These are phyloP conservation scores for Ustilago hordei DNA, from an alignment of 1,284 basidiomycete species.

Conservation along the genomic window DNA sequence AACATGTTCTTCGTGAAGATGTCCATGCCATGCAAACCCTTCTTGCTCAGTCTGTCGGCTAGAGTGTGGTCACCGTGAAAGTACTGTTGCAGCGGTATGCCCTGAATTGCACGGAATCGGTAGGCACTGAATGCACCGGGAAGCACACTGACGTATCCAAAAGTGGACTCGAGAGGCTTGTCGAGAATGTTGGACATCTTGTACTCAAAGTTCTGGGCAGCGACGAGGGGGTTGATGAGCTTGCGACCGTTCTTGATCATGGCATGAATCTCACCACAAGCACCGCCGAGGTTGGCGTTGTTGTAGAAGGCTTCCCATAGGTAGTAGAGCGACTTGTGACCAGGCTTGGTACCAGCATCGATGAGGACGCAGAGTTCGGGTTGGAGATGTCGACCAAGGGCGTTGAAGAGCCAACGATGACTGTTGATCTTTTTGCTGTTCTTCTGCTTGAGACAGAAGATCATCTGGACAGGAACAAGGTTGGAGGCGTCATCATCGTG, in stretches of 20 bases:
- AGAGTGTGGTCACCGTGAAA: constrained; percentile 91
- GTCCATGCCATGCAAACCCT: constrained; percentile 96
- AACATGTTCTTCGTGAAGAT: constrained; percentile 83
- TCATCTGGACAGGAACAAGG: constrained; percentile 92
- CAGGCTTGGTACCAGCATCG: constrained; percentile 69
- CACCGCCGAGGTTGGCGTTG: constrained; percentile 66
- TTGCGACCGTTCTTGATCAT: constrained; percentile 67
- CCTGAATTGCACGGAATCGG: constrained; percentile 88
- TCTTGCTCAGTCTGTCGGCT: constrained; percentile 88
- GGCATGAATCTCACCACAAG: constrained; percentile 69
- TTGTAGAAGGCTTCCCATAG: constrained; percentile 69
- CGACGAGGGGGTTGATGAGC: constrained; percentile 71
- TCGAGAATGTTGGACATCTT: constrained; percentile 85
- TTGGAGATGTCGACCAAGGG: constrained; percentile 79
- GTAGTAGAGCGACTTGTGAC: constrained; percentile 66
- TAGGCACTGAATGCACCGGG: constrained; percentile 98
- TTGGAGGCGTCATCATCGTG: constrained; percentile 83
- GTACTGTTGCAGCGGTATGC: constrained; percentile 93
- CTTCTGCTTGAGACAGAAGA: constrained; percentile 93
- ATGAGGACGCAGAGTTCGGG: constrained; percentile 67
- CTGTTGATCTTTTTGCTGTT: constrained; percentile 79
- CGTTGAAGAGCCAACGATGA: constrained; percentile 95
- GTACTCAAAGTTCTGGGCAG: constrained; percentile 95
- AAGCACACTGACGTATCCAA: constrained; percentile 89
- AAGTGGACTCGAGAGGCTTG: constrained; percentile 92